Percentiles rank a stretch among this genome's conserved stretches.
Conservation (phyloP, 2,329 filamentous ascomycete genomes). For the Exophiala sideris region DNA sequence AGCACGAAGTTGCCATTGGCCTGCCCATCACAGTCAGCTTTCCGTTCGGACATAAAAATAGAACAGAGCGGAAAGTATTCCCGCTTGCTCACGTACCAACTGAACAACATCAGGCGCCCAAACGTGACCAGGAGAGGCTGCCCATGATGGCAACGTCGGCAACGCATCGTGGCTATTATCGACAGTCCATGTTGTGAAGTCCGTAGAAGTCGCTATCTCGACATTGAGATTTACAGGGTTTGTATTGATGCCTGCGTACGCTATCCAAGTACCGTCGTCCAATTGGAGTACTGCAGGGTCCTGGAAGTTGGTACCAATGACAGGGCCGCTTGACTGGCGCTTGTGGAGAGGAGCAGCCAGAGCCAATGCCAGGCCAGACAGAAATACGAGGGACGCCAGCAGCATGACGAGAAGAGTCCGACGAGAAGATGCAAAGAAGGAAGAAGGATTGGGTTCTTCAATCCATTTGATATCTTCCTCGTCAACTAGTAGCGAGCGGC, state of each 20-base stretch:
- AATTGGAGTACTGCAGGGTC: conserved; percentile 53
- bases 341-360: conserved; percentile 14
- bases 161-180: conserved; percentile 52
- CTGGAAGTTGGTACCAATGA: conserved; percentile 47
- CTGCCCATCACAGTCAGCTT: conserved; percentile 27
- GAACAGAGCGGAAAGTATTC: too few species aligned
- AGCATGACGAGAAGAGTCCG: conserved; percentile 11
- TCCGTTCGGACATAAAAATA: too few species aligned
- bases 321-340: conserved; percentile 21
- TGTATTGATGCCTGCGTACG: conserved; percentile 45
- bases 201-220: conserved; percentile 51
- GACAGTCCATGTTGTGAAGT: conserved; percentile 48
- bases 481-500: conserved; percentile 7
- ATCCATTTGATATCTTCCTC: conserved; percentile 14
- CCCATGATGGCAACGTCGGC: conserved; percentile 51
- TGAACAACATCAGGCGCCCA: conserved; percentile 61
- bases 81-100: conserved; percentile 34
- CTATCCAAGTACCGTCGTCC: conserved; percentile 49
- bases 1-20: conserved; percentile 35
- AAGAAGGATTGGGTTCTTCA: conserved; percentile 1
- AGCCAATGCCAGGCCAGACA: conserved; percentile 10
- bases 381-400: conserved; percentile 12
- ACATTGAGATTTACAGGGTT: conserved; percentile 44
- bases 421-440: conserved; percentile 2
- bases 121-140: conserved; percentile 38